Evolutionary conservation across 352 stramenopile species (phyloP).

Genomic region (Saprolegnia diclina): DNA sequence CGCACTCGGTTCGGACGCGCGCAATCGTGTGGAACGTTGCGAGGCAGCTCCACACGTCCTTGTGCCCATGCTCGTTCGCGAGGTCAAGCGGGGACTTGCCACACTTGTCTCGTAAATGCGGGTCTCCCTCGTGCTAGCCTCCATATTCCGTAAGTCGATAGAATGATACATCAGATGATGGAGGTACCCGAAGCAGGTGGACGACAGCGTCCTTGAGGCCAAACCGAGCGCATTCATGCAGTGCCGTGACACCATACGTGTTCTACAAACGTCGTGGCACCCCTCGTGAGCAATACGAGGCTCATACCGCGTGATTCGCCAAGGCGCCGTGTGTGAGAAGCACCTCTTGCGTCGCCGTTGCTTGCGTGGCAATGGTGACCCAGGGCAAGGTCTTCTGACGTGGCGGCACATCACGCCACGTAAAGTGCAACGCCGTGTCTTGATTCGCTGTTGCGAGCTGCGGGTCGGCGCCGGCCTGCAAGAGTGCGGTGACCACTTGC

Average conservation of each 20-base stretch:
- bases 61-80: slow-evolving; percentile 34
- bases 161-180: not conserved
- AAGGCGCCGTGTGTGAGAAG: slow-evolving; percentile 36
- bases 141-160: slow-evolving; percentile 1
- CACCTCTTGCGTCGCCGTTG: slow-evolving; percentile 36
- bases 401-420: slow-evolving; percentile 32
- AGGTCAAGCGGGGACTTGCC: slow-evolving; percentile 42
- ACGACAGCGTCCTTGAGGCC: slow-evolving; percentile 50
- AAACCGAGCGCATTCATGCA: slow-evolving; percentile 51
- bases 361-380: slow-evolving; percentile 35
- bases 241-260: slow-evolving; percentile 46
- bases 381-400: slow-evolving; percentile 25
- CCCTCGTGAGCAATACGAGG: not conserved
- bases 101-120: slow-evolving; percentile 33
- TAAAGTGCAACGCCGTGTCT: slow-evolving; percentile 58
- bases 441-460: slow-evolving; percentile 56
- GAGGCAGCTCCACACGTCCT: slow-evolving; percentile 28
- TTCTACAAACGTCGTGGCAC: slow-evolving; percentile 53
- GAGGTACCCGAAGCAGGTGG: slow-evolving; percentile 37
- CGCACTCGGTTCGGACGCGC: not conserved
- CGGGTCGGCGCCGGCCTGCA: slow-evolving; percentile 46
- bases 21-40: slow-evolving; percentile 22
- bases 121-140: not conserved
- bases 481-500: slow-evolving; percentile 41
- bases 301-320: slow-evolving; percentile 33